Evolutionary conservation across 2,329 filamentous ascomycete genomes (phyloP), one percentile per base, ranked within the genome.

Genomic region (Beauveria sp.): DNA sequence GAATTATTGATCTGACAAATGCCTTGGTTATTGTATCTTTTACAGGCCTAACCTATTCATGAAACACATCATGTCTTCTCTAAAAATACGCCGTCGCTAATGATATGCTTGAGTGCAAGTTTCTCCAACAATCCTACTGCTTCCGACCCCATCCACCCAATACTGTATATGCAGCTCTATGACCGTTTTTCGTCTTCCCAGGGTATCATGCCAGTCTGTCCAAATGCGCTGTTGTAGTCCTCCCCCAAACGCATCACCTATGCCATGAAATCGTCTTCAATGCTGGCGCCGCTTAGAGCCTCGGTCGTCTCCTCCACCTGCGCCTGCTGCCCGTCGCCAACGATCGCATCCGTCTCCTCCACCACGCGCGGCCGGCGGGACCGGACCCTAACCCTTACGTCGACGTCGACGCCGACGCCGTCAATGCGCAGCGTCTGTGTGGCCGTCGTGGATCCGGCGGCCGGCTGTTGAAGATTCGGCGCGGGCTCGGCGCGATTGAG

Each of bases 351-450:
- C 61, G 71, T 66, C 54, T 74, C 69, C 51, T 70, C 65, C 18
- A 61, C 59, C 28, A 61, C 51, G 6, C 59, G 59, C 6, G 69
- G 68, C 14, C 65, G 68, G 40, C 68, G 69, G 7, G 73, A 73
- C 31, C 79, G 78, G 7, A 84, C 76, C 65, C 82, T 77, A 9
- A 85, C 81, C 65, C 81, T 80, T 26, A 86, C 79, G 64, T 85
- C 82, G 26, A 86, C 78, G 64, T 85, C 82, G 18, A 81, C 83
- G 16, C 78, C 75, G 10, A 85, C 78, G 52, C 83, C 83, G 62
- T 86, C 82, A 24, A 85, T 76, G 38, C 80, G 74, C 1, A 85
- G 74, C 38, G 75, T 79, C 48, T 77, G 77, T 22, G 76, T 72
- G 14, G 12, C 34, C 1, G 72, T 72, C 5, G 71, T 70, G 7